Conservation (phyloP, 2,329 filamentous ascomycete species). For the Aspergillus ibericus region DNA sequence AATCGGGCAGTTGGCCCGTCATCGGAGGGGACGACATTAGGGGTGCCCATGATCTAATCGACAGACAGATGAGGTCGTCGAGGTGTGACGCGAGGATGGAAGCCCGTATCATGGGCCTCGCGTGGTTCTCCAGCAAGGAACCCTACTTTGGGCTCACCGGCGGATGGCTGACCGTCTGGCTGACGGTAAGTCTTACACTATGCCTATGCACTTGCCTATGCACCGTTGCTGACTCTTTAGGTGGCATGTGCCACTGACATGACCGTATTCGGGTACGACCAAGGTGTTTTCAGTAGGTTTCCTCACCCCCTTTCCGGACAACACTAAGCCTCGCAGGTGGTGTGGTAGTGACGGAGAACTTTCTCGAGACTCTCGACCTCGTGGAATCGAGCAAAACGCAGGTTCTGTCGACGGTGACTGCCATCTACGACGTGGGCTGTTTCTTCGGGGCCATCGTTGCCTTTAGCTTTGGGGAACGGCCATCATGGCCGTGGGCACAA, state of each 20-base stretch:
- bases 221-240: neutral
- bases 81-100: no score
- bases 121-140: constrained; percentile 24
- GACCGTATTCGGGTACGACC: constrained; percentile 50
- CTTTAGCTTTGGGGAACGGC: constrained; percentile 49
- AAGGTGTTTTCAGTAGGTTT: constrained; percentile 52
- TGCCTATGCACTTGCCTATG: neutral
- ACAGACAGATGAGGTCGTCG: no score
- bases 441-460: constrained; percentile 55
- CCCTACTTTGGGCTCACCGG: constrained; percentile 56
- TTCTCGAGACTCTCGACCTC: constrained; percentile 51
- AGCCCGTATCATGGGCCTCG: no score
- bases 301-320: neutral
- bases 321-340: constrained; percentile 39
- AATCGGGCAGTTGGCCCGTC: no score
- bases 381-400: constrained; percentile 35
- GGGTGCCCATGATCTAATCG: no score
- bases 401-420: constrained; percentile 51
- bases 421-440: constrained; percentile 61
- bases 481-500: constrained; percentile 51
- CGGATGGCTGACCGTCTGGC: constrained; percentile 58
- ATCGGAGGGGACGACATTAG: no score
- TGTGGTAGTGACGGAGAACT: constrained; percentile 56
- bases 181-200: constrained; percentile 47
- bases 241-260: constrained; percentile 52